Conservation (phyloP, 805 yeast genomes). For the Ogataea salicorniae region DNA sequence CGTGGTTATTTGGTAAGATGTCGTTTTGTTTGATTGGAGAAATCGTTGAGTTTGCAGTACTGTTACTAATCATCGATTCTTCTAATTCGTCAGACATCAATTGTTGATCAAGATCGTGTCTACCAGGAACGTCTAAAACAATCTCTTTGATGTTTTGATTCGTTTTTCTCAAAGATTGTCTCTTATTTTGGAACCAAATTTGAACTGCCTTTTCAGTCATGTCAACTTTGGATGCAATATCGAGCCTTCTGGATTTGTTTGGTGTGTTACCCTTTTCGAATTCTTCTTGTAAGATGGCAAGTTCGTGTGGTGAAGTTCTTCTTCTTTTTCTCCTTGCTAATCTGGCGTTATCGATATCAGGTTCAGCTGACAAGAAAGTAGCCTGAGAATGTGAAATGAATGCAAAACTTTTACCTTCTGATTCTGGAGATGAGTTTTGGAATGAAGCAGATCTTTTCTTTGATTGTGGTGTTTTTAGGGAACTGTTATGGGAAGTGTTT, state of each 20-base stretch:
- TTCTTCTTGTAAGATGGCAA: constrained; percentile 74
- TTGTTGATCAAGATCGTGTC: constrained; percentile 24
- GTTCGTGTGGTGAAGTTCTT: constrained; percentile 87
- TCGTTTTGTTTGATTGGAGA: background rate
- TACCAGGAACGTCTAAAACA: constrained; percentile 22
- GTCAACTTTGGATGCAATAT: constrained; percentile 73
- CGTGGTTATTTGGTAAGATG: background rate
- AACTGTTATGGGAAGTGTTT: background rate
- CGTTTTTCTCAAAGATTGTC: constrained; percentile 69
- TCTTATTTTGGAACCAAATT: constrained; percentile 95
- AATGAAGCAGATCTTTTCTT: constrained; percentile 7
- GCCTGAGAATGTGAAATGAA: constrained; percentile 91
- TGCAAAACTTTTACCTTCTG: constrained; percentile 51
- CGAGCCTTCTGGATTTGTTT: constrained; percentile 64
- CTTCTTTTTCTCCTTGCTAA: constrained; percentile 92
- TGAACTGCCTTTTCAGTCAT: constrained; percentile 99
- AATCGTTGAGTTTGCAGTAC: background rate
- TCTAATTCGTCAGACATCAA: constrained; percentile 13
- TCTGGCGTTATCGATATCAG: constrained; percentile 83
- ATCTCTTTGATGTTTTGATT: constrained; percentile 27
- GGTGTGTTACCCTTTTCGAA: constrained; percentile 79
- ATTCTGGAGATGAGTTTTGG: constrained; percentile 14
- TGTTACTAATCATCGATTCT: background rate
- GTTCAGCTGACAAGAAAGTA: constrained; percentile 79
- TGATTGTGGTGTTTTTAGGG: background rate